A percentile compares a stretch with the other conserved stretches of the same genome.
Conservation (phyloP, 2,329 filamentous ascomycete genomes). For the Akanthomyces lecanii region DNA sequence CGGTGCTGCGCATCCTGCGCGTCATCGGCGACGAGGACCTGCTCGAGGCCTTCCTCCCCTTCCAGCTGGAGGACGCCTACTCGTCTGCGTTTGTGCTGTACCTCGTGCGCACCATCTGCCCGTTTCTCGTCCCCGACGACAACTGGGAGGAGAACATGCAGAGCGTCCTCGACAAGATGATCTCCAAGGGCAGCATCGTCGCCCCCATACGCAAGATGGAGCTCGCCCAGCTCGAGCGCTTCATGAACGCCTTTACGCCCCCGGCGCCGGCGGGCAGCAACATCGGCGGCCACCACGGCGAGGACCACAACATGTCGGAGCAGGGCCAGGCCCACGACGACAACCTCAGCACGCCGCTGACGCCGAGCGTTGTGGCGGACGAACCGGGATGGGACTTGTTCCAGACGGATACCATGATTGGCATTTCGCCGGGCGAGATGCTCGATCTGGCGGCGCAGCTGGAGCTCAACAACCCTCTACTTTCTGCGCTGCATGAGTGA, state of each 20-base stretch:
- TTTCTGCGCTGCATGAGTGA: constrained; percentile 13
- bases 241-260: constrained; percentile 28
- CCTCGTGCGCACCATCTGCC: constrained; percentile 31
- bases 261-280: constrained; percentile 16
- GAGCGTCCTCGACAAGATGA: constrained; percentile 35
- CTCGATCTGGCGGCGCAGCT: constrained; percentile 30
- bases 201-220: constrained; percentile 35
- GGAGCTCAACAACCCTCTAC: constrained; percentile 20
- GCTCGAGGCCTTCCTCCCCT: constrained; percentile 35
- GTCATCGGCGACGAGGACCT: constrained; percentile 29
- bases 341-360: constrained; percentile 16
- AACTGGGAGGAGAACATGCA: constrained; percentile 34
- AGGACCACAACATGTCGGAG: constrained; percentile 19
- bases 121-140: constrained; percentile 31
- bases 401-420: constrained; percentile 29
- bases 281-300: constrained; percentile 1
- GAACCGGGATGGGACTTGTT: constrained; percentile 29
- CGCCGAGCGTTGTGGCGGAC: constrained; percentile 13
- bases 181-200: constrained; percentile 34
- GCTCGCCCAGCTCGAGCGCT: constrained; percentile 34
- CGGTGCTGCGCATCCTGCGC: constrained; percentile 25
- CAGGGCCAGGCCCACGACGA: constrained; percentile 11
- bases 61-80: constrained; percentile 39
- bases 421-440: constrained; percentile 29
- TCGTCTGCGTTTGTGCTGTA: constrained; percentile 38